phyloP scores from a whole-genome alignment of 257 asterid genomes.

The Thymus mandschuricus region DNA sequence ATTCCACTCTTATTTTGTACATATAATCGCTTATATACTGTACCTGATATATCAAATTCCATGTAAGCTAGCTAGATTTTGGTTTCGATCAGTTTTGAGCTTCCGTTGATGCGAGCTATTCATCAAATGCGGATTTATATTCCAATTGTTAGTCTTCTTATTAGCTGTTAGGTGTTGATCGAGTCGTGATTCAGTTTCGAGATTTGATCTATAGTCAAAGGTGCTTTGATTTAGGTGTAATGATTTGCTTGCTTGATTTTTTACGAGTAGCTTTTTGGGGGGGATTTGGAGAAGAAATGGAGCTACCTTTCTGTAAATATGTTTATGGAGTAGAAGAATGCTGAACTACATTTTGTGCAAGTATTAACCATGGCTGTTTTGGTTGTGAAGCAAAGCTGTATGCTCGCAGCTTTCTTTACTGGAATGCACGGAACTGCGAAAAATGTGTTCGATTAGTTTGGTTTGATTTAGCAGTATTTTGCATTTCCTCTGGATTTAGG shows the following conservation, averaged over 20 bases:
- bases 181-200: slow-evolving; percentile 4
- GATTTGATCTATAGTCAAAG: neutral
- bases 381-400: slow-evolving; percentile 4
- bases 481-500: neutral
- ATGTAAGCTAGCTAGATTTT: slow-evolving; percentile 32
- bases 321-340: slow-evolving; percentile 3
- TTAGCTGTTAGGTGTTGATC: slow-evolving; percentile 1
- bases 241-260: neutral
- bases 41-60: neutral
- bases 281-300: slow-evolving; percentile 7
- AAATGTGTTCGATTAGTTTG: neutral
- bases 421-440: neutral
- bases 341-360: neutral
- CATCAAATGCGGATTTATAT: neutral
- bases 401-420: neutral
- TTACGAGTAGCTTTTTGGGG: neutral
- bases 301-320: slow-evolving; percentile 1
- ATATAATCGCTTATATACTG: neutral
- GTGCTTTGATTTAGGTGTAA: slow-evolving; percentile 19
- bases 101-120: slow-evolving; percentile 18
- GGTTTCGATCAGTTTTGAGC: slow-evolving; percentile 1
- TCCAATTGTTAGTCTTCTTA: neutral
- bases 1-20: slow-evolving; percentile 27
- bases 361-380: neutral
- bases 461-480: neutral